Evolutionary conservation across 768 basidiomycete species (phyloP), one percentile per base, ranked within the genome.

Genomic region (Epithele typhae): DNA sequence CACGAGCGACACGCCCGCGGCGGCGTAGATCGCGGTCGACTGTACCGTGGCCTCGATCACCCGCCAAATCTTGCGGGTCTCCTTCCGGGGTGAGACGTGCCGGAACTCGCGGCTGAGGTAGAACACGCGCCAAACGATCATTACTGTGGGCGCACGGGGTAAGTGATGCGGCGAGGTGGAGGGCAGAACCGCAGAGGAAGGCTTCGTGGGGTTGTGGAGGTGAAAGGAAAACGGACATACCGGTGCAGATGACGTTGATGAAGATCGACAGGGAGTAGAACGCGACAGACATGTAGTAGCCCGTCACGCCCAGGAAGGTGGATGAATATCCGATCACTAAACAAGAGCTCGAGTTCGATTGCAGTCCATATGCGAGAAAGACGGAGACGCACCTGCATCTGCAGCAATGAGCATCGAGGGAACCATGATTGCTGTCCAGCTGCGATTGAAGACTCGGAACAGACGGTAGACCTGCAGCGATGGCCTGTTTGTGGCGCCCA

Each of bases 21-120:
- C 23, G 9, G 49, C 37, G 36, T 51, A 51, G n/a, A 51, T 43
- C 6, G 49, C 49, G 9, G 49, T 45, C 19, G 49, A 51, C 18
- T 51, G 49, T 5, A 51, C 44, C 27, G 45, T 45, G n/a, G 49
- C 45, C 36, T 51, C 49, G 22, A 51, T 36, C 23, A 51, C 49
- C 17, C 37, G 34, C 44, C 44, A 40, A 19, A 36, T 51, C 45
- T 46, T 51, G 27, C 18, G 30, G 18, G 34, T 35, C 32, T 24
- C n/a, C 25, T 22, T 33, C 6, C 43, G 41, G 24, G 25, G 9
- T 11, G 21, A 23, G 39, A 40, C 39, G 9, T 10, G 19, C 9
- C 23, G 43, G n/a, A 36, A 40, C 43, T 41, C 34, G 27, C 40
- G 35, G n/a, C 21, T 38, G 36, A 21, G 43, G 22, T 25, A 25